These are phyloP conservation scores for Arachis stenosperma DNA, from an alignment of 306 rosid species.

Conservation along the genomic window DNA sequence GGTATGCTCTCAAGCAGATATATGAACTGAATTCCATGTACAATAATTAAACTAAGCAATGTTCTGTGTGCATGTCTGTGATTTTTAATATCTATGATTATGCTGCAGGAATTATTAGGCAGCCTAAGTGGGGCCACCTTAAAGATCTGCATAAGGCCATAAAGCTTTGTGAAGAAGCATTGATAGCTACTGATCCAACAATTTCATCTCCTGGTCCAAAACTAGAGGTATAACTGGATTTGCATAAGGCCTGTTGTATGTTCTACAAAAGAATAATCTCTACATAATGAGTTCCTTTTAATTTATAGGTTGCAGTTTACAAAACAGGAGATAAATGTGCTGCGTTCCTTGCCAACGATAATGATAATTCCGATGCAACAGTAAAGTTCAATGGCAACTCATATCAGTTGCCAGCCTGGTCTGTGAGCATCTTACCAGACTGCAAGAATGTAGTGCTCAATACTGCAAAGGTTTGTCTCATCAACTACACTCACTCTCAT, in stretches of 20 bases:
- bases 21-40: too few species aligned
- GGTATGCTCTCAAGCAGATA: constrained; percentile 54
- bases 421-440: constrained; percentile 99
- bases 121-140: constrained; percentile 99
- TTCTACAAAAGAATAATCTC: constrained; percentile 12
- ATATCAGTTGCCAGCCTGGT: constrained; percentile 94
- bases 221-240: constrained; percentile 66
- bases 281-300: constrained; percentile 17
- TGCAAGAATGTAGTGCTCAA: constrained; percentile 94
- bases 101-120: constrained; percentile 79
- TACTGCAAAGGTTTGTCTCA: constrained; percentile 87
- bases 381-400: constrained; percentile 80
- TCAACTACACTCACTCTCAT: constrained; percentile 18
- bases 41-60: background rate
- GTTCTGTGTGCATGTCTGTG: background rate
- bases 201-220: constrained; percentile 75
- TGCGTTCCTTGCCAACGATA: constrained; percentile 89
- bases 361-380: constrained; percentile 65
- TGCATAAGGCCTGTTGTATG: background rate
- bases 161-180: constrained; percentile 83
- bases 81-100: constrained; percentile 15
- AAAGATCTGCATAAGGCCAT: constrained; percentile 87
- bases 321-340: constrained; percentile 74
- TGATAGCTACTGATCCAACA: constrained; percentile 80
- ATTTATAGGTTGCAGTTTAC: constrained; percentile 81